Percentiles rank a stretch among this genome's conserved stretches.
phyloP scores from a whole-genome alignment of 768 basidiomycete species.

The Leccinum boreale region DNA sequence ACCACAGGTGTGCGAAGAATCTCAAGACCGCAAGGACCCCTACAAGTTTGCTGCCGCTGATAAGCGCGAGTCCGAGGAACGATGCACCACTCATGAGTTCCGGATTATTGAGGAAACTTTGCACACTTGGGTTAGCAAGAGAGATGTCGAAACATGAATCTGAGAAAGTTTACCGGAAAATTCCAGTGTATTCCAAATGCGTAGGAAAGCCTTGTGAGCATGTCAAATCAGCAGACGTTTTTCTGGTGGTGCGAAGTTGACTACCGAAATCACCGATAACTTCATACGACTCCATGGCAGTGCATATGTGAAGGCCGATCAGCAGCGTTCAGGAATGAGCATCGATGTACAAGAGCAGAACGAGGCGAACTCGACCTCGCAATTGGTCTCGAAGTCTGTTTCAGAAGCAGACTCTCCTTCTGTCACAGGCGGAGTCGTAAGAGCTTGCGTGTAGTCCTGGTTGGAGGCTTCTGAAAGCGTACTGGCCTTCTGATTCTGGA shows the following conservation, averaged over 20 bases:
- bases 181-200: constrained; percentile 91
- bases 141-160: neutral
- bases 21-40: constrained; percentile 79
- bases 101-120: constrained; percentile 88
- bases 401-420: constrained; percentile 76
- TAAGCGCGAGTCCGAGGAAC: constrained; percentile 89
- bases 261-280: constrained; percentile 90
- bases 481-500: constrained; percentile 11
- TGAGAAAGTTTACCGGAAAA: constrained; percentile 67
- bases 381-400: constrained; percentile 63
- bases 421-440: constrained; percentile 53
- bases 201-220: constrained; percentile 75
- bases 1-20: constrained; percentile 94
- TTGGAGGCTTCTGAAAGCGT: constrained; percentile 10
- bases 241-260: constrained; percentile 12
- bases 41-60: constrained; percentile 92
- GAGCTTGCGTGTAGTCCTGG: constrained; percentile 27
- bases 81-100: constrained; percentile 95
- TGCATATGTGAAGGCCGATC: constrained; percentile 88
- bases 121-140: neutral
- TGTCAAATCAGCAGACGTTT: neutral
- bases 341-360: neutral
- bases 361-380: constrained; percentile 48
- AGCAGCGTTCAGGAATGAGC: constrained; percentile 51
- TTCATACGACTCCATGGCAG: constrained; percentile 84